Conservation (phyloP, 495 filamentous ascomycete genomes). For the Corynascus novoguineensis region DNA sequence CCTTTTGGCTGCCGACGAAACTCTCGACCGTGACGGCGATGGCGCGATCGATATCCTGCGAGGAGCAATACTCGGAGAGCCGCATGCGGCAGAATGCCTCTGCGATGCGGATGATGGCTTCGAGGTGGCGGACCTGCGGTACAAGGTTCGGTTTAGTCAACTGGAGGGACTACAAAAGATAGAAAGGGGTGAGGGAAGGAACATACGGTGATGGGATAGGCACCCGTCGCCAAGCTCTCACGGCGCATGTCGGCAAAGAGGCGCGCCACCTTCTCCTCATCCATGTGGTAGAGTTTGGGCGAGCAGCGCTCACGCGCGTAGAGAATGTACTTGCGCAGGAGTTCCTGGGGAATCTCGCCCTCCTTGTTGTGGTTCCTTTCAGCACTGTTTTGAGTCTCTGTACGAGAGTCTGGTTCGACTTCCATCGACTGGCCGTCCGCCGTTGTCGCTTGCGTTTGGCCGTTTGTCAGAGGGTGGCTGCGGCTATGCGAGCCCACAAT, state of each 20-base stretch:
- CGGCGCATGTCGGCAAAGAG: conserved; percentile 95
- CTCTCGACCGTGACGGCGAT: conserved; percentile 96
- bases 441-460: conserved; percentile 26
- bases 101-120: conserved; percentile 92
- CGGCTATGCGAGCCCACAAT: conserved; percentile 90
- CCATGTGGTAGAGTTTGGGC: conserved; percentile 95
- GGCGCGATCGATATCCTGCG: conserved; percentile 89
- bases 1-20: conserved; percentile 94
- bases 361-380: conserved; percentile 53
- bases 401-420: conserved; percentile 45
- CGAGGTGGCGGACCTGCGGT: conserved; percentile 82
- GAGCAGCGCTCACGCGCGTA: conserved; percentile 86
- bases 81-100: conserved; percentile 96
- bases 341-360: conserved; percentile 82
- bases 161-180: neutral
- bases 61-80: conserved; percentile 82
- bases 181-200: neutral
- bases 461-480: conserved; percentile 70
- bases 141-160: conserved; percentile 13
- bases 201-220: conserved; percentile 95
- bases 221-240: conserved; percentile 86
- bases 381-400: conserved; percentile 29
- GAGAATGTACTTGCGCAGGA: conserved; percentile 94
- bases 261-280: conserved; percentile 92
- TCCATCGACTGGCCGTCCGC: conserved; percentile 56